Percentiles rank a stretch among this genome's conserved stretches.
Evolutionary conservation across 2,329 filamentous ascomycete species (phyloP).

Genomic region (Aspergillus tanneri): DNA sequence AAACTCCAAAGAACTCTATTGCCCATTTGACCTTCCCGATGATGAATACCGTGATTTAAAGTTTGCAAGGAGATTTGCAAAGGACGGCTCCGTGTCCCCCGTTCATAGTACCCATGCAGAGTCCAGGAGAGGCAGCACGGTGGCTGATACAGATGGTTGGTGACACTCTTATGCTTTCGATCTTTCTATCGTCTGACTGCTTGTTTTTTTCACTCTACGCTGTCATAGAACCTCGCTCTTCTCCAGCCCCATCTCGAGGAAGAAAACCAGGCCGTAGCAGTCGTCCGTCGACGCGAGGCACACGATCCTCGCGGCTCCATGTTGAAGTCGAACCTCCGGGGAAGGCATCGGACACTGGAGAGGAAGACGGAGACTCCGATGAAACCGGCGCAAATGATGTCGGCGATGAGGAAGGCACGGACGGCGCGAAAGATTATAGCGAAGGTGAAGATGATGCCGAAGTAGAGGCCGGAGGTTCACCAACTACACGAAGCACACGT

Average conservation of each 20-base stretch:
- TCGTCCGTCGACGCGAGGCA: slow-evolving; percentile 36
- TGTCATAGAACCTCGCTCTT: slow-evolving; percentile 45
- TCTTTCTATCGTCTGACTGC: neutral
- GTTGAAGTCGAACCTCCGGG: slow-evolving; percentile 38
- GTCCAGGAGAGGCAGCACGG: slow-evolving; percentile 46
- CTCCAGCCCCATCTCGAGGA: slow-evolving; percentile 43
- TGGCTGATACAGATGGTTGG: slow-evolving; percentile 50
- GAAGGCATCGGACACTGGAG: slow-evolving; percentile 31
- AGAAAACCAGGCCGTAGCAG: slow-evolving; percentile 37
- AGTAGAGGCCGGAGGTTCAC: slow-evolving; percentile 37
- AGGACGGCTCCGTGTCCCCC: slow-evolving; percentile 45
- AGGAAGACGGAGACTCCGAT: slow-evolving; percentile 42
- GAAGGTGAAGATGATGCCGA: slow-evolving; percentile 41
- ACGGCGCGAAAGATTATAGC: slow-evolving; percentile 37
- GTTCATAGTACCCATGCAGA: slow-evolving; percentile 35
- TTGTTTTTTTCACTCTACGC: neutral
- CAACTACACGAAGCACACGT: slow-evolving; percentile 35
- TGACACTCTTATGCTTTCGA: slow-evolving; percentile 5
- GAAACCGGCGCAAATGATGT: slow-evolving; percentile 41
- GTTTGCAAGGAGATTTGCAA: slow-evolving; percentile 48
- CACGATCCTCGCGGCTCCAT: slow-evolving; percentile 41
- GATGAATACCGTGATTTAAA: slow-evolving; percentile 50
- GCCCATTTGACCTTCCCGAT: slow-evolving; percentile 64
- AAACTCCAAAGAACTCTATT: slow-evolving; percentile 56
- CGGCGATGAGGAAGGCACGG: slow-evolving; percentile 39